phyloP scores from a whole-genome alignment of 2,329 filamentous ascomycete genomes.

The Gnomoniopsis smithogilvyi region DNA sequence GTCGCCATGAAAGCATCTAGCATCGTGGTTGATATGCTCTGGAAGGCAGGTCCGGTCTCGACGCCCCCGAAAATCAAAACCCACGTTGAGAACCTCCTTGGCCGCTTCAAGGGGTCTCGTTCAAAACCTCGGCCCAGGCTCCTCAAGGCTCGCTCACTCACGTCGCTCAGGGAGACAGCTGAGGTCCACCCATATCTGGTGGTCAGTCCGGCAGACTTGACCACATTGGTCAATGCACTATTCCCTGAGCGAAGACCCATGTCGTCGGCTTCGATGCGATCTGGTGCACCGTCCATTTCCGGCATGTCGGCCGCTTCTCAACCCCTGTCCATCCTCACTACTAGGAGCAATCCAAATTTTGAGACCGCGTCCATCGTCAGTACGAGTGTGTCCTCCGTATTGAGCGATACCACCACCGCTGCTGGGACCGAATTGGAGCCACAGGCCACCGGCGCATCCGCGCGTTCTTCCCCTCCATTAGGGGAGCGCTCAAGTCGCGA shows the following conservation, averaged over 20 bases:
- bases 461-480: constrained; percentile 52
- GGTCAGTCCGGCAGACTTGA: constrained; percentile 73
- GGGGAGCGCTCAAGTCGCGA: constrained; percentile 41
- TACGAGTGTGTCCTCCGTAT: constrained; percentile 68
- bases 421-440: constrained; percentile 62
- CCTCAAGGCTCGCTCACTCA: constrained; percentile 68
- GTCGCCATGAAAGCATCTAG: constrained; percentile 78
- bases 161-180: constrained; percentile 69
- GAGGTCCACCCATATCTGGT: constrained; percentile 80
- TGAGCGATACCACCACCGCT: constrained; percentile 67
- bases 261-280: constrained; percentile 63
- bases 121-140: constrained; percentile 53
- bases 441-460: constrained; percentile 44
- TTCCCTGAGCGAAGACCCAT: constrained; percentile 72
- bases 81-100: constrained; percentile 70
- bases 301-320: constrained; percentile 68
- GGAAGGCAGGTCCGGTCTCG: constrained; percentile 64
- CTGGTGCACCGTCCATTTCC: constrained; percentile 63
- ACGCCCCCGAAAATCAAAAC: constrained; percentile 60
- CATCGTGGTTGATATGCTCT: constrained; percentile 72
- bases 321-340: constrained; percentile 59
- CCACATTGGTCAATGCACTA: constrained; percentile 77
- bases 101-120: constrained; percentile 56
- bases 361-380: constrained; percentile 71
- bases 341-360: constrained; percentile 45